Percentiles rank a stretch among this genome's conserved stretches.
Evolutionary conservation across 768 basidiomycete genomes (phyloP).

Genomic region (Kwoniella mangroviensis): DNA sequence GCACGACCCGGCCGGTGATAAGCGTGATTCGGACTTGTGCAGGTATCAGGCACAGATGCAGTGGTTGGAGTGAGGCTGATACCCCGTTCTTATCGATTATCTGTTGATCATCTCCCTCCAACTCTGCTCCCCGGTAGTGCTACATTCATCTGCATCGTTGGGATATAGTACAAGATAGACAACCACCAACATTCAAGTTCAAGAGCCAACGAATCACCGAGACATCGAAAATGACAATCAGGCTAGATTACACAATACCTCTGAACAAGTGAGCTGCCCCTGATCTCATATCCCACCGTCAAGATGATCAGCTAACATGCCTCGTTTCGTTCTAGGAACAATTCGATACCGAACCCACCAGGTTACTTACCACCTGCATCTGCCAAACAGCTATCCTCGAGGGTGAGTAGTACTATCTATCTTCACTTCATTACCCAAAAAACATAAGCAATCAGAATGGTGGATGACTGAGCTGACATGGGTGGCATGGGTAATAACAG

Average conservation of each 20-base stretch:
- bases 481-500: not conserved
- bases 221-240: constrained; percentile 25
- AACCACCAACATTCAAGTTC: not conserved
- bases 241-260: constrained; percentile 32
- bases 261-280: constrained; percentile 30
- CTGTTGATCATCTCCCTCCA: not conserved
- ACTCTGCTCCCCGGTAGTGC: not conserved
- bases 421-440: too few relatives aligned
- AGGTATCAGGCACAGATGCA: not conserved
- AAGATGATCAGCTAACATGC: constrained; percentile 12
- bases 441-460: too few relatives aligned
- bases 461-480: not conserved
- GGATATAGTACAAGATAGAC: not conserved
- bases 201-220: not conserved
- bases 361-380: constrained; percentile 29
- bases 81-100: not conserved
- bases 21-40: not conserved
- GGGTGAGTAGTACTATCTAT: not conserved
- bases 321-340: constrained; percentile 5
- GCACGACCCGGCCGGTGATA: constrained; percentile 9
- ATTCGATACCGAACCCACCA: constrained; percentile 45
- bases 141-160: not conserved
- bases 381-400: constrained; percentile 11
- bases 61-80: not conserved
- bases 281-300: not conserved